A percentile compares a stretch with the other conserved stretches of the same genome.
phyloP scores from a whole-genome alignment of 2,329 filamentous ascomycete species.

The Botrytis deweyae region DNA sequence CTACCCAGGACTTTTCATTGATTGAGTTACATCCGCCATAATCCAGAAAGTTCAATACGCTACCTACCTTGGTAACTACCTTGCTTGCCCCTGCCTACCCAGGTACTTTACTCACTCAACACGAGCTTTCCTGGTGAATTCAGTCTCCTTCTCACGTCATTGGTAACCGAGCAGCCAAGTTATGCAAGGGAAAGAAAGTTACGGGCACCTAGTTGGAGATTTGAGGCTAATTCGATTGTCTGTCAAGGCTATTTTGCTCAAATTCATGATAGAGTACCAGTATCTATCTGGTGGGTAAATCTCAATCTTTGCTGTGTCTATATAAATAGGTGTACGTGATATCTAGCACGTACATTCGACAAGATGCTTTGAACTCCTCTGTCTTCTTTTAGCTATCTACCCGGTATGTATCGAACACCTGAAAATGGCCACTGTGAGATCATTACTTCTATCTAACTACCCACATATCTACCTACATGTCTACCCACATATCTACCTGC shows the following conservation, averaged over 20 bases:
- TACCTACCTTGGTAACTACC: background rate
- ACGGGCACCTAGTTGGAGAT: background rate
- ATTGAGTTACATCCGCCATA: background rate
- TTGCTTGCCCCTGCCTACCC: background rate
- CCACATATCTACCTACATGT: too few relatives aligned
- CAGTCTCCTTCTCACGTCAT: constrained; percentile 2
- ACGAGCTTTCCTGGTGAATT: background rate
- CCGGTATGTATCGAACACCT: background rate
- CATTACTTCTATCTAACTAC: background rate
- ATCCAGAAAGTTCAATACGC: background rate
- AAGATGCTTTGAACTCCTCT: background rate
- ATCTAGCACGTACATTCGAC: background rate
- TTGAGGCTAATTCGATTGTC: background rate
- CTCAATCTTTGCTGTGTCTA: too few relatives aligned
- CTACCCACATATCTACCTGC: background rate
- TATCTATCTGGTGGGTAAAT: background rate
- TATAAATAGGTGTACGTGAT: too few relatives aligned
- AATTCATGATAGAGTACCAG: background rate
- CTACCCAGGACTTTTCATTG: background rate
- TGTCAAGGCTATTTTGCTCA: background rate
- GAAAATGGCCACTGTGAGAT: background rate
- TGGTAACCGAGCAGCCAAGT: background rate
- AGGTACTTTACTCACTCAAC: background rate
- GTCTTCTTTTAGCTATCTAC: background rate
- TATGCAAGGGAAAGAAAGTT: background rate